Base-by-base conservation (phyloP, 1,139 yeast species). In the Hyphopichia pseudoburtonii region DNA sequence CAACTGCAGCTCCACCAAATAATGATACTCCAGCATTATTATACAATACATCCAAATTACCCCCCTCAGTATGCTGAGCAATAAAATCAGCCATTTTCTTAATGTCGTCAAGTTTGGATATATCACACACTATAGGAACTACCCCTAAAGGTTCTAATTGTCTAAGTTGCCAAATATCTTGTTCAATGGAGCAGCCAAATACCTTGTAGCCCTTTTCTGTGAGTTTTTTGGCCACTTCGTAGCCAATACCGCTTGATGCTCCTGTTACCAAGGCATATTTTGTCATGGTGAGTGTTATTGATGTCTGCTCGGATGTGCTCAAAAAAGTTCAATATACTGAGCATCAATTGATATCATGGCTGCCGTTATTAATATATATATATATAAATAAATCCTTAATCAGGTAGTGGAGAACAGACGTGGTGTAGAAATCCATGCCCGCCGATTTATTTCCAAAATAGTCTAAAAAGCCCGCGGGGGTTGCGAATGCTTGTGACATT, bases 191-290 rank as follows among this genome's bases (percentile, higher is more conserved):
- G 34, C 63, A 50, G 4, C 67, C 72, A 39, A 62, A 54, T 5
- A 66, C 69, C 32, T 55, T 52, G 44, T 64, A 67, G 1, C 73
- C 73, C 26, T 51, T 48, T 41, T 52, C 53, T 22, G 57, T 46
- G 32, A 67, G 51, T 10, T 52, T 56, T 16, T 48, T 47, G 10
- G 66, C 51, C 35, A 66, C 33, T 15, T 57, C 56, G 39, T 52
- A 62, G 2, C 74, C 74, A 37, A 67, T 68, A 3, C 73, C 73
- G 3, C 68, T 58, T 3, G 71, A 62, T 3, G 72, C 71, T 3
- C 73, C 73, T 1, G 69, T 58, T 17, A 68, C 50, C 5, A 68
- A 52, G 9, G 73, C 73, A 47, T 53, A 54, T 32, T 50, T 52
- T 16, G 17, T 28, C 25, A 22, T 22, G 11, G 4, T 23, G 27